Conservation (phyloP, 768 basidiomycete species). For the Aureoboletus auriporus region DNA sequence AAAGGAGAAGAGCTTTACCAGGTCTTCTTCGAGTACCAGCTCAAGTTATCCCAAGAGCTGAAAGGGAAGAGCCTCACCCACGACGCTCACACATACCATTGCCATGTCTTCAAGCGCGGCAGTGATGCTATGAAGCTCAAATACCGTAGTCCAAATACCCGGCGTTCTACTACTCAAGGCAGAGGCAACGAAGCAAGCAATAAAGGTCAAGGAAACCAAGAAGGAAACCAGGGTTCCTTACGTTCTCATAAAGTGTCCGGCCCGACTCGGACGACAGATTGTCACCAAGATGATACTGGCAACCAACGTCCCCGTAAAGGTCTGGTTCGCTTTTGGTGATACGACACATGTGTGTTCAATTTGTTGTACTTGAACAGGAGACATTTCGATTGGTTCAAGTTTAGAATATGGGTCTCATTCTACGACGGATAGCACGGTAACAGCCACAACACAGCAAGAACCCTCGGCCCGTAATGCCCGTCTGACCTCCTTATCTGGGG, state of each 20-base stretch:
- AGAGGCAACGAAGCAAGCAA: background rate
- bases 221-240: background rate
- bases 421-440: background rate
- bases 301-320: conserved; percentile 4
- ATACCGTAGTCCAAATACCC: background rate
- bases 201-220: background rate
- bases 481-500: background rate
- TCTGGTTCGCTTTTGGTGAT: background rate
- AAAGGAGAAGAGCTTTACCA: conserved; percentile 11
- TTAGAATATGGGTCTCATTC: background rate
- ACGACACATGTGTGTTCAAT: background rate
- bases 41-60: background rate
- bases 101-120: conserved; percentile 1
- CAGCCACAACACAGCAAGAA: background rate
- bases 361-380: background rate
- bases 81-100: background rate
- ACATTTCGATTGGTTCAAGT: no score
- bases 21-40: conserved; percentile 22
- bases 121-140: conserved; percentile 4
- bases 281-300: background rate
- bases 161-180: background rate
- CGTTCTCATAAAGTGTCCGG: background rate
- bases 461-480: background rate
- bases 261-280: background rate
- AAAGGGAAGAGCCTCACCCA: background rate